Evolutionary conservation across 176 grass and related monocot species (phyloP).

Genomic region (Cymbopogon citratus): DNA sequence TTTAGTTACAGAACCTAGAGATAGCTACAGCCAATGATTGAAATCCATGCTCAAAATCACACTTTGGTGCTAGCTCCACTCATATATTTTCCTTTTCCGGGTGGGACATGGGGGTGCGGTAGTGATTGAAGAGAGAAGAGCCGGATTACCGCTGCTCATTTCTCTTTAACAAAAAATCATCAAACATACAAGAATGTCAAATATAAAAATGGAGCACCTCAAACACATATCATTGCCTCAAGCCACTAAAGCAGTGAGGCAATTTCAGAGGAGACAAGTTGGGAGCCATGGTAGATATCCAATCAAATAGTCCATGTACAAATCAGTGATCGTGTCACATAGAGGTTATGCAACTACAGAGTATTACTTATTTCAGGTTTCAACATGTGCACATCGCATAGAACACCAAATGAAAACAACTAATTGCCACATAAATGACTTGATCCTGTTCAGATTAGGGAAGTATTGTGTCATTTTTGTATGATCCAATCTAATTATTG

Average conservation of each 20-base stretch:
- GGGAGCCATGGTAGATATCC: too few relatives aligned
- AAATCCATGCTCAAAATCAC: neutral
- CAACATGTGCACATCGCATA: neutral
- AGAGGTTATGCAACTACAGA: neutral
- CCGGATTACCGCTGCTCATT: neutral
- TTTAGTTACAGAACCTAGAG: neutral
- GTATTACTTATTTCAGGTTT: neutral
- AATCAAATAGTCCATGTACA: neutral
- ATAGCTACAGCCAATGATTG: neutral
- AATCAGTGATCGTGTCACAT: neutral
- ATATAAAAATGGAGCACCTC: neutral
- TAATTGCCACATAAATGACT: neutral
- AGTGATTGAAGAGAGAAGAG: neutral
- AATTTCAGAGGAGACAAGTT: too few relatives aligned
- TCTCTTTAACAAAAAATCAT: neutral
- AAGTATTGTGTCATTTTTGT: neutral
- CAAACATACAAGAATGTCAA: neutral
- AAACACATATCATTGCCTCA: neutral
- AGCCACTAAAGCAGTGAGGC: neutral
- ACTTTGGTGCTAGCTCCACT: neutral
- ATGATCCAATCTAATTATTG: neutral
- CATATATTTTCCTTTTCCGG: neutral
- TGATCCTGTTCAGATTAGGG: neutral
- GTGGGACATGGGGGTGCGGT: neutral
- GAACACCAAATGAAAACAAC: neutral